Evolutionary conservation across 1,284 basidiomycete genomes (phyloP), one percentile per base, ranked within the genome.

Genomic region (Cryptococcus neoformans): DNA sequence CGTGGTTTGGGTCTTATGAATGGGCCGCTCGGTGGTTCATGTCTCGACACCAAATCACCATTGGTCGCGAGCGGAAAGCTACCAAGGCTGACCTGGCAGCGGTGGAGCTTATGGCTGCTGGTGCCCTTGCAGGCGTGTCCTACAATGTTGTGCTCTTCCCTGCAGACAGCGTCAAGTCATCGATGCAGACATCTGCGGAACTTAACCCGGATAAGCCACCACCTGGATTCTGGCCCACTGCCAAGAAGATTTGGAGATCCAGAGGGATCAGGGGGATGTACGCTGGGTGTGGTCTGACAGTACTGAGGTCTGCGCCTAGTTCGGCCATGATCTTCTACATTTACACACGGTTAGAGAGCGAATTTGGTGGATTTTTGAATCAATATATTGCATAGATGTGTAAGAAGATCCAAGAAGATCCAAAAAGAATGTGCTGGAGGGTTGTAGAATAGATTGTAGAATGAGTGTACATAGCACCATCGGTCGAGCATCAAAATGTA

Each of bases 181-280:
- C 92, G 46, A 90, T 99, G 76, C 95, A 98, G 81, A 98, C 95
- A 0, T 88, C 88, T 74, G 88, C 89, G 53, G 94, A 97, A 78
- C 81, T 97, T 60, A 81, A 86, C 8, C 86, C 87, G 2, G 68
- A 77, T 37, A 75, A 79, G 36, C 73, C 69, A 57, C 59, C 77
- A 59, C 57, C 69, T 44, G 82, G 86, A 7, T 97, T 97, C 68
- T 72, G 84, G 48, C 81, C 82, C 42, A 90, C 87, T n/a, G 85
- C 86, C 17, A 81, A 75, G 63, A 84, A 85, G 63, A 87, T 98
- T 80, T 96, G 89, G 69, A 77, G 66, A 36, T 84, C 83, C 12
- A 84, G 90, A 69, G 95, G 95, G 0, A 63, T 97, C 7, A 81
- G 80, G 51, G 95, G 94, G 0, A 77, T 99, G 60, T 99, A 99